Conservation (phyloP, 2,329 filamentous ascomycete species). For the Mycosphaerelloides madeirae region DNA sequence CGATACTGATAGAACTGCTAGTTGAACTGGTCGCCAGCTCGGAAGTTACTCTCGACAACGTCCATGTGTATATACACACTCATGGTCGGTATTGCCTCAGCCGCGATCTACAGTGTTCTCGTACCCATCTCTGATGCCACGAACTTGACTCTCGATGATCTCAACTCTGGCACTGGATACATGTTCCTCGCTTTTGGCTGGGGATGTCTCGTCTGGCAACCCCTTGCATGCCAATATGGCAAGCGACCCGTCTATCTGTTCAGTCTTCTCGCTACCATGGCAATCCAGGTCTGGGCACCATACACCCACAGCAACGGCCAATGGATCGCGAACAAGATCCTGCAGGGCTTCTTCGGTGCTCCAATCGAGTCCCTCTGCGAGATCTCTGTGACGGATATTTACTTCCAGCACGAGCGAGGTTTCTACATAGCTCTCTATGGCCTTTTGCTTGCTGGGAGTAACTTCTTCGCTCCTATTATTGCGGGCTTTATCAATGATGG, state of each 20-base stretch:
- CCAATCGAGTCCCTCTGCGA: conserved; percentile 47
- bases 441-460: conserved; percentile 21
- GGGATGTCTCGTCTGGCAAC: conserved; percentile 51
- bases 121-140: conserved; percentile 46
- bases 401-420: conserved; percentile 30
- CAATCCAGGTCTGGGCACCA: conserved; percentile 42
- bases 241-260: conserved; percentile 47
- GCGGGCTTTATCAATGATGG: conserved; percentile 49
- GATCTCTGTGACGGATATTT: conserved; percentile 29
- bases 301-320: conserved; percentile 43
- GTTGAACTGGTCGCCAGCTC: conserved; percentile 31
- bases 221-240: conserved; percentile 50
- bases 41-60: conserved; percentile 41
- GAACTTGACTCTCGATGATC: conserved; percentile 40
- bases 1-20: conserved; percentile 1
- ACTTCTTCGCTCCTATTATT: conserved; percentile 39
- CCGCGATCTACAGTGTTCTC: conserved; percentile 49
- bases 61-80: conserved; percentile 45
- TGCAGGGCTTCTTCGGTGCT: conserved; percentile 47
- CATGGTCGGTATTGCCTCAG: conserved; percentile 46
- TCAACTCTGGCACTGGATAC: conserved; percentile 48
- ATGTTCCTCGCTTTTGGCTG: conserved; percentile 29
- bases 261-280: conserved; percentile 38
- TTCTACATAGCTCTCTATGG: conserved; percentile 28
- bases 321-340: conserved; percentile 42